Base-by-base conservation (phyloP, 495 filamentous ascomycete species). In the Lichina pygmaea region DNA sequence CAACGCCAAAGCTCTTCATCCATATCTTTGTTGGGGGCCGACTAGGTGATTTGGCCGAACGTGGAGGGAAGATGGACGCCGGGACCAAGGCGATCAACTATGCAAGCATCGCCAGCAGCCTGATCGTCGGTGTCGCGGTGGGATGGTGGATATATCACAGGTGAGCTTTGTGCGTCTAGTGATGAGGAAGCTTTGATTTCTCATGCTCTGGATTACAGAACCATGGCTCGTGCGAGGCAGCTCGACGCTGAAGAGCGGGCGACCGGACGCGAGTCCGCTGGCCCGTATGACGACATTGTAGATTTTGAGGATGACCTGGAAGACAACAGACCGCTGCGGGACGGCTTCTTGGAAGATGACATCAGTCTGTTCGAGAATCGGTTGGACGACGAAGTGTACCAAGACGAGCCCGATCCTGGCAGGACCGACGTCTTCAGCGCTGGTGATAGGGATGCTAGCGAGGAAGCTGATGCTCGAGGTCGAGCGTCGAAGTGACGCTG, bases 1-100 rank as follows among this genome's bases (percentile, higher is more conserved):
- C 75, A 9, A 66, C 70, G 0, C 89, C 89, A 8, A 94, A 93
- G 55, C 64, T 97, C 36, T 59, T 93, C 48, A 74, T 95, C n/a
- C 83, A 85, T 49, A 71, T 93, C 42, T 97, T 94, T 60, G 79
- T 97, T 52, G 89, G 89, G 47, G 73, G 69, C 49, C 65, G 77
- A 34, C 60, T 97, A 2, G 77, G 78, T 6, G 67, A 70, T 34
- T 70, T 94, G 17, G 82, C 81, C 10, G 66, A 72, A 43, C 58
- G 54, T 41, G 61, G 60, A 39, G 71, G 68, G 50, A 67, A 66
- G 50, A 84, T 78, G 78, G 66, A 67, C 53, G 53, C 62, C 44
- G 65, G 57, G 60, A 83, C 71, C 59, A 81, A 67, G 54, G 65
- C 70, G 15, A 63, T 93, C 40, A 93, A 91, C 53, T 89, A 89